Conservation (phyloP, 208 protist species). For the Leishmania guyanensis region DNA sequence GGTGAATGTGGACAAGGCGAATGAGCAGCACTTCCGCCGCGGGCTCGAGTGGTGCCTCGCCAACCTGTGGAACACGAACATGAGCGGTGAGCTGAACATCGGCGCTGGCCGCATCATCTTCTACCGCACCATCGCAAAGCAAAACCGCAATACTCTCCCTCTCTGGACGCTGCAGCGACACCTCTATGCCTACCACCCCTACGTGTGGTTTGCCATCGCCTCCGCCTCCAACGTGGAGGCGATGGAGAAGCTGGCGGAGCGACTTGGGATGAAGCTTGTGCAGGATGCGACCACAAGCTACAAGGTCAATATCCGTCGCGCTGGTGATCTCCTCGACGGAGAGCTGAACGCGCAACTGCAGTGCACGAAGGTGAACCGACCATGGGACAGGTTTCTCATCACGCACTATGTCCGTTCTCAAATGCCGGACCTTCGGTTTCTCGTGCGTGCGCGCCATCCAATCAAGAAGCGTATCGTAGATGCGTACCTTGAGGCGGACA, state of each 20-base stretch:
- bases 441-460: conserved; percentile 83
- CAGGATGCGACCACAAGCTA: conserved; percentile 84
- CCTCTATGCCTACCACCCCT: conserved; percentile 82
- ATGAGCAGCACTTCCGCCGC: conserved; percentile 73
- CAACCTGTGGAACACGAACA: conserved; percentile 92
- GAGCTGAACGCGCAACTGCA: conserved; percentile 88
- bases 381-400: conserved; percentile 89
- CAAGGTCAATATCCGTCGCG: conserved; percentile 58
- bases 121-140: conserved; percentile 81
- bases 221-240: conserved; percentile 58
- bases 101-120: conserved; percentile 81
- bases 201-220: conserved; percentile 89
- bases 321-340: conserved; percentile 67
- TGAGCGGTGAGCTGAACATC: conserved; percentile 90
- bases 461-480: conserved; percentile 87
- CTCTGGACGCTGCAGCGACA: conserved; percentile 83
- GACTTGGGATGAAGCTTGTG: conserved; percentile 64
- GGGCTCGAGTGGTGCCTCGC: conserved; percentile 85
- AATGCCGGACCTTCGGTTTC: conserved; percentile 87
- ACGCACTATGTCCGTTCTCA: conserved; percentile 82
- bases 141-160: conserved; percentile 84
- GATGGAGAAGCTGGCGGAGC: conserved; percentile 55
- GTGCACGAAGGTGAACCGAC: conserved; percentile 66
- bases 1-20: conserved; percentile 67
- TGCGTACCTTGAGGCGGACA: conserved; percentile 77